Percentiles rank a stretch among this genome's conserved stretches.
phyloP scores from a whole-genome alignment of 1,284 basidiomycete species.

The Ganoderma boninense region DNA sequence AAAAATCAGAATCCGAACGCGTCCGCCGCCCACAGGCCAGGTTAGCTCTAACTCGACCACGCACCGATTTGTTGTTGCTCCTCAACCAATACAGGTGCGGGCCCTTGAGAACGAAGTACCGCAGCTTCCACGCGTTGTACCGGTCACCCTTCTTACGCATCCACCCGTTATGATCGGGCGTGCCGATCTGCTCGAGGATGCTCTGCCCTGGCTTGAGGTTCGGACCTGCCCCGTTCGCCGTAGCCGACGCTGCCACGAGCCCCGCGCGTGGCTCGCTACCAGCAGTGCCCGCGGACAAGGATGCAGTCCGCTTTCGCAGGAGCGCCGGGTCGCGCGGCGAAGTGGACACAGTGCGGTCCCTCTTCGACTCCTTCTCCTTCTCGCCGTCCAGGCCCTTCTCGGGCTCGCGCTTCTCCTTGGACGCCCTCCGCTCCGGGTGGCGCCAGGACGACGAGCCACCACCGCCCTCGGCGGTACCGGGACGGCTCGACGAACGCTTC shows the following conservation, averaged over 20 bases:
- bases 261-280: conserved; percentile 8
- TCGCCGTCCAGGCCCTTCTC: conserved; percentile 28
- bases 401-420: conserved; percentile 14
- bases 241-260: conserved; percentile 6
- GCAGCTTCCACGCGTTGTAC: conserved; percentile 93
- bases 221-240: conserved; percentile 35
- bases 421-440: conserved; percentile 26
- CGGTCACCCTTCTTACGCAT: conserved; percentile 96
- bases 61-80: conserved; percentile 72
- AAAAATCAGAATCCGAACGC: conserved; percentile 17
- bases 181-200: conserved; percentile 89
- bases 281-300: conserved; percentile 20
- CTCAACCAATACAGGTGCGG: conserved; percentile 88
- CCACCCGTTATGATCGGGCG: conserved; percentile 90
- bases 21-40: conserved; percentile 3
- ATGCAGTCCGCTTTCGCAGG: conserved; percentile 62
- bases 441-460: conserved; percentile 21
- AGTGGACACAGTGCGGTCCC: conserved; percentile 27
- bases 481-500: conserved; percentile 47
- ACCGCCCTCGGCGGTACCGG: conserved; percentile 47
- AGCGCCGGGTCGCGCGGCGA: conserved; percentile 39
- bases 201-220: conserved; percentile 70
- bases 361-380: conserved; percentile 26
- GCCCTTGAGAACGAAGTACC: conserved; percentile 96
- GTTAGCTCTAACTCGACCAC: conserved; percentile 45